Evolutionary conservation across 2,329 filamentous ascomycete species (phyloP).

Genomic region (Fusarium oxysporum): DNA sequence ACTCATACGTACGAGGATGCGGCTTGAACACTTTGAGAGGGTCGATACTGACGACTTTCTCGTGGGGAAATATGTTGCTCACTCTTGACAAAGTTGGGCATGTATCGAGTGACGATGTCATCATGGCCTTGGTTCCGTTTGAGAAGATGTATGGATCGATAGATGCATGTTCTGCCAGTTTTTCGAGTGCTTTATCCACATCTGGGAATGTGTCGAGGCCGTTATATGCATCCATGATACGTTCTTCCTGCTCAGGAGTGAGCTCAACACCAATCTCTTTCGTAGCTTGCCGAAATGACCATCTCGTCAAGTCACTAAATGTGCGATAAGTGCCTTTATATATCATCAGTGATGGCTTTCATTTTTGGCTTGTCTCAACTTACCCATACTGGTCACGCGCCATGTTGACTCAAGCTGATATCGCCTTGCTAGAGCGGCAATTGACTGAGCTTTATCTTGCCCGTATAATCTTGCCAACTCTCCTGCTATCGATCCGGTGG

Average conservation of each 20-base stretch:
- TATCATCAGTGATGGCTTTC: neutral
- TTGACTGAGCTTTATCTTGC: slow-evolving; percentile 63
- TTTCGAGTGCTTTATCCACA: slow-evolving; percentile 63
- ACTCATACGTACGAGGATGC: slow-evolving; percentile 68
- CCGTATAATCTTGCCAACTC: slow-evolving; percentile 69
- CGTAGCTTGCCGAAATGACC: slow-evolving; percentile 72
- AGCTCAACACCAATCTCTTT: slow-evolving; percentile 65
- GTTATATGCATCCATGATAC: slow-evolving; percentile 73
- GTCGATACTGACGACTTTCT: slow-evolving; percentile 71
- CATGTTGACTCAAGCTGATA: slow-evolving; percentile 84
- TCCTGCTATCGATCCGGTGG: slow-evolving; percentile 74
- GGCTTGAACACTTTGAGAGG: slow-evolving; percentile 73
- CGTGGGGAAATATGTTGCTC: slow-evolving; percentile 49
- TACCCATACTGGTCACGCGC: slow-evolving; percentile 81
- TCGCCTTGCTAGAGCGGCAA: slow-evolving; percentile 72
- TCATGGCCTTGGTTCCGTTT: slow-evolving; percentile 75
- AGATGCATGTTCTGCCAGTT: slow-evolving; percentile 53
- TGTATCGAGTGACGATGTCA: slow-evolving; percentile 67
- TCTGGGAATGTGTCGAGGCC: slow-evolving; percentile 73
- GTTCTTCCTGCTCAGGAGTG: slow-evolving; percentile 55
- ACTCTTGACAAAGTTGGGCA: slow-evolving; percentile 54
- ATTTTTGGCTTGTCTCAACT: slow-evolving; percentile 19
- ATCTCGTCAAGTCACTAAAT: slow-evolving; percentile 72
- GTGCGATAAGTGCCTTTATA: slow-evolving; percentile 58
- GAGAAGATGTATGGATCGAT: slow-evolving; percentile 74